Evolutionary conservation across 2,329 filamentous ascomycete species (phyloP).

Genomic region (Hymenoscyphus albidus): DNA sequence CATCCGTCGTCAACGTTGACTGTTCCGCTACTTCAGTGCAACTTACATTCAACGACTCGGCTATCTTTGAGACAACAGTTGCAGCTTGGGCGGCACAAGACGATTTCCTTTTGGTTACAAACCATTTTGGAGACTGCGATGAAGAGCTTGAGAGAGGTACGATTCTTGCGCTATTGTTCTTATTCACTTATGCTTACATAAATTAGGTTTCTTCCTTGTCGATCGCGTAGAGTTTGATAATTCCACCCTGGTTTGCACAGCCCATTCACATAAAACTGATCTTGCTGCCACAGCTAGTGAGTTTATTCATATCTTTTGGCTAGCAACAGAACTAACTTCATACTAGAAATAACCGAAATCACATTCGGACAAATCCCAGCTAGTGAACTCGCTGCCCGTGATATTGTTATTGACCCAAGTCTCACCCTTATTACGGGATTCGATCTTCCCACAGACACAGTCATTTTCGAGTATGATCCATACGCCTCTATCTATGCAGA

Average conservation of each 20-base stretch:
- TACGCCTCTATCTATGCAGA: constrained; percentile 38
- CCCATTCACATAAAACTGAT: constrained; percentile 34
- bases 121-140: constrained; percentile 42
- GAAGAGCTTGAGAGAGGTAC: constrained; percentile 39
- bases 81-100: constrained; percentile 27
- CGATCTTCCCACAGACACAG: constrained; percentile 30
- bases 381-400: constrained; percentile 25
- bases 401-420: constrained; percentile 26
- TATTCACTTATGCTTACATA: background rate
- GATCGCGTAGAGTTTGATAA: constrained; percentile 32
- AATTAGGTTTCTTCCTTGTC: constrained; percentile 22
- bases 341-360: constrained; percentile 25
- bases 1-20: constrained; percentile 31
- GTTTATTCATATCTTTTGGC: constrained; percentile 10
- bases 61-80: constrained; percentile 27
- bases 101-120: constrained; percentile 40
- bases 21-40: constrained; percentile 30
- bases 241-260: constrained; percentile 32
- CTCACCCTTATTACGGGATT: constrained; percentile 27
- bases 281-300: constrained; percentile 37
- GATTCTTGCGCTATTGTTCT: constrained; percentile 24
- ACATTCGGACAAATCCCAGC: constrained; percentile 30
- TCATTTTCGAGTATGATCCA: constrained; percentile 32
- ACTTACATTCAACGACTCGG: constrained; percentile 28
- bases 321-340: constrained; percentile 2